These are phyloP conservation scores for Conringia planisiliqua DNA, from an alignment of 345 rosid genomes.

Conservation along the genomic window DNA sequence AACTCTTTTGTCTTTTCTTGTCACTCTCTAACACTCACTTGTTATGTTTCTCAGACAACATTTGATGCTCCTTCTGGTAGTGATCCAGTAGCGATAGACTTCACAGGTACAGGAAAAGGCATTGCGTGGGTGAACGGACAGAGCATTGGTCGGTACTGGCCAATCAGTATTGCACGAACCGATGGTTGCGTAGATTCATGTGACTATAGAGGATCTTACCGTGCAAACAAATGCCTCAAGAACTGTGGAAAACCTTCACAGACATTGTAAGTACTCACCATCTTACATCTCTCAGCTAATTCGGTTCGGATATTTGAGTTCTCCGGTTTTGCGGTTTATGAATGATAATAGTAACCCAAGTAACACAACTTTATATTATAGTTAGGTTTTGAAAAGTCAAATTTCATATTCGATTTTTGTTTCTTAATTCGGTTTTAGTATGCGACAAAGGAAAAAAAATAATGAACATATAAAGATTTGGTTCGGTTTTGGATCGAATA, in stretches of 20 bases:
- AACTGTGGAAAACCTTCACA: slow-evolving; percentile 90
- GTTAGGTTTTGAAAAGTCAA: too few species aligned
- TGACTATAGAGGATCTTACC: slow-evolving; percentile 69
- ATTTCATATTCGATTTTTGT: too few species aligned
- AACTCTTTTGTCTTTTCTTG: neutral
- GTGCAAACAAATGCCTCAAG: slow-evolving; percentile 71
- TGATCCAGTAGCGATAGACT: slow-evolving; percentile 77
- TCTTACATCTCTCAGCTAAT: neutral
- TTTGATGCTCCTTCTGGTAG: slow-evolving; percentile 67
- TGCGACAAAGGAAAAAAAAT: too few species aligned
- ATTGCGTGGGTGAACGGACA: slow-evolving; percentile 97
- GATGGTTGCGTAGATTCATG: slow-evolving; percentile 68
- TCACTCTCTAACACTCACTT: neutral
- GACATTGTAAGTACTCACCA: slow-evolving; percentile 55
- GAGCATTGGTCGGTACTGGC: slow-evolving; percentile 97
- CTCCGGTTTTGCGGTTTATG: neutral
- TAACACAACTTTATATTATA: too few species aligned
- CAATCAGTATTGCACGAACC: slow-evolving; percentile 46
- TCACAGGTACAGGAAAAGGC: slow-evolving; percentile 89
- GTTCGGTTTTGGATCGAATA: neutral
- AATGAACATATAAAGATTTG: neutral
- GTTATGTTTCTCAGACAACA: slow-evolving; percentile 47
- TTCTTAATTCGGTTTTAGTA: too few species aligned
- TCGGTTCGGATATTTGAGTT: neutral
- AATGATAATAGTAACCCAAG: too few species aligned